Conservation (phyloP, 2,329 filamentous ascomycete species). For the Coleophoma eucalyptorum region DNA sequence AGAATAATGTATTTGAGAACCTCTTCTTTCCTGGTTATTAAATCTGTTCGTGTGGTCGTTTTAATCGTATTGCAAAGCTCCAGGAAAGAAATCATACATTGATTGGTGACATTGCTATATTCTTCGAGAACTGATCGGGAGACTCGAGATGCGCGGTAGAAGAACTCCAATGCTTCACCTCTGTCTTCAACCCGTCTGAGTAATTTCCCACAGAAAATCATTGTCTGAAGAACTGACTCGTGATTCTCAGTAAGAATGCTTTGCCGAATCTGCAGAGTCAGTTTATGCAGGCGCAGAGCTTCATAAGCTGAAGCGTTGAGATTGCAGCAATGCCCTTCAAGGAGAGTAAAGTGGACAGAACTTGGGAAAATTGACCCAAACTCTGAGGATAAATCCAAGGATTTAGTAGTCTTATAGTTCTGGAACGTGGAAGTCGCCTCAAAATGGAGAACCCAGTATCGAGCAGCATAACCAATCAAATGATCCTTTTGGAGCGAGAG, state of each 20-base stretch:
- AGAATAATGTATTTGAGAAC: background rate
- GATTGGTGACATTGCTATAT: background rate
- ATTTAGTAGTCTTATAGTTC: background rate
- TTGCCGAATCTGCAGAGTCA: slow-evolving; percentile 1
- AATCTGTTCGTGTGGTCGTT: background rate
- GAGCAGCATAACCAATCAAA: background rate
- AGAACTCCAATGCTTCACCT: background rate
- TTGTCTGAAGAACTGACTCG: background rate
- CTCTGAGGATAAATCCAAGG: background rate
- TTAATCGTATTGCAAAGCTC: background rate
- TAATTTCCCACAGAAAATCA: background rate
- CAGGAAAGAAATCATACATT: background rate
- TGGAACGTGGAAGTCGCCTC: background rate
- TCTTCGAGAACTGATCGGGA: background rate
- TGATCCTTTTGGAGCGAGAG: background rate
- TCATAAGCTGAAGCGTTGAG: background rate
- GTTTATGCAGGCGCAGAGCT: background rate
- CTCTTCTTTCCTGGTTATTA: background rate
- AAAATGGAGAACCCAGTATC: background rate
- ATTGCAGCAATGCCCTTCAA: background rate
- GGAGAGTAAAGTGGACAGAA: background rate
- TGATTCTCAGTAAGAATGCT: slow-evolving; percentile 1
- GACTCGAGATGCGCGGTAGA: background rate
- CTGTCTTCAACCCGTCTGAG: background rate
- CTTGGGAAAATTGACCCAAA: background rate